Base-by-base conservation (phyloP, 129 eudicot genomes). In the Erigeron canadensis region DNA sequence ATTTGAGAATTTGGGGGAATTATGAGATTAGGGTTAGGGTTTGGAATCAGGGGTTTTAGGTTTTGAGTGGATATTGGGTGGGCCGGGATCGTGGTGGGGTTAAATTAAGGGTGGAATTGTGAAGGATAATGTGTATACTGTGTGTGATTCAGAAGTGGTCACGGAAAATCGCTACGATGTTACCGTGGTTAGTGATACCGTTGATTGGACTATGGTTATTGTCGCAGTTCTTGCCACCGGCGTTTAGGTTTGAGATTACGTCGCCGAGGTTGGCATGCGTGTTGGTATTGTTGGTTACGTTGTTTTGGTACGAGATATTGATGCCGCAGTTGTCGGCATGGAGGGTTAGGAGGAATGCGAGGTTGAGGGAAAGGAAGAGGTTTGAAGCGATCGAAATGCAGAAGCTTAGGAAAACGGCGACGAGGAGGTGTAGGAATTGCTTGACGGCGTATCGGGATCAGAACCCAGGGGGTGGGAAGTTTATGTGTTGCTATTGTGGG, bases 71-170 rank as follows among this genome's bases (percentile, higher is more conserved):
- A 7, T 37, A 9, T 74, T 41, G 69, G 63, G 15, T 28, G 61
- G 54, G 55, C 42, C 22, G 44, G 47, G 40, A 65, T 44, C 46
- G 60, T 28, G 70, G 59, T 7, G 48, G 21, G 34, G 34, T 28
- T 28, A 23, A 59, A 9, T 41, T 19, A 51, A 16, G 19, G 47
- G 45, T 62, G 55, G 19, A 60, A 22, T 63, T 44, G 39, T 63
- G 77, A 72, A 78, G 89, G 96, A 93, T 93, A 93, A 93, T 93
- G 98, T 93, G 98, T 85, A 89, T 89, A 85, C 88, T 93, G 65
- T 93, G 98, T 61, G 95, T 85, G 82, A 87, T 93, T 85, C 96
- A 89, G 82, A 89, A 83, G 90, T 93, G 96, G 96, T 89, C 98
- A 42, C 75, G 98, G 64, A 63, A 83, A 79, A 77, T 89, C 80